phyloP scores from a whole-genome alignment of 163 green algal species.

The Coccomyxa subellipsoidea region DNA sequence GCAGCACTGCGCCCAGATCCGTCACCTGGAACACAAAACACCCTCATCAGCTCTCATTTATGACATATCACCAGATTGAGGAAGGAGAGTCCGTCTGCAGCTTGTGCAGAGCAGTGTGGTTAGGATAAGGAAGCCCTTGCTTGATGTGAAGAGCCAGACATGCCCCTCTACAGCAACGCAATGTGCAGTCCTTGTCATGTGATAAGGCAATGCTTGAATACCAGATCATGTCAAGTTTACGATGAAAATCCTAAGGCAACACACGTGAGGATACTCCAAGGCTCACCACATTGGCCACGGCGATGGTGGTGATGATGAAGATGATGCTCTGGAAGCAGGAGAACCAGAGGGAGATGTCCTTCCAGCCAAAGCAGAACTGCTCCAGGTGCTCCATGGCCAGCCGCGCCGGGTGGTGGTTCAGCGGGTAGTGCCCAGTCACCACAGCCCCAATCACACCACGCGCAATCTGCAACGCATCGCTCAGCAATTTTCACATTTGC shows the following conservation, averaged over 20 bases:
- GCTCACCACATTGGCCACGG: constrained; percentile 36
- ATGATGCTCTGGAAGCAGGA: constrained; percentile 31
- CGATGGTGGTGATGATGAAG: constrained; percentile 42
- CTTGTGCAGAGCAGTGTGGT: too few relatives aligned
- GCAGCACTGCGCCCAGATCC: constrained; percentile 68
- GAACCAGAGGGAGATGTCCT: constrained; percentile 13
- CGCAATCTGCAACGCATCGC: constrained; percentile 54
- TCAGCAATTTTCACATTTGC: too few relatives aligned
- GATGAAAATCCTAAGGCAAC: not conserved
- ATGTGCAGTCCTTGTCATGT: too few relatives aligned
- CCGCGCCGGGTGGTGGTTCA: constrained; percentile 69
- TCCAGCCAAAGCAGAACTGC: constrained; percentile 23
- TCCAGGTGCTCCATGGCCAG: constrained; percentile 52
- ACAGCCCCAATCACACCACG: constrained; percentile 59
- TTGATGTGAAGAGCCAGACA: too few relatives aligned
- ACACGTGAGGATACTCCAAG: not conserved
- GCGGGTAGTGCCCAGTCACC: constrained; percentile 58
- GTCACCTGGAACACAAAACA: constrained; percentile 36
- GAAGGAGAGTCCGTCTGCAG: too few relatives aligned
- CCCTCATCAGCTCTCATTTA: too few relatives aligned
- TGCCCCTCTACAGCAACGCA: too few relatives aligned
- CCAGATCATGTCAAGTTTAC: too few relatives aligned
- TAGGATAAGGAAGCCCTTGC: too few relatives aligned
- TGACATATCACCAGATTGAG: too few relatives aligned
- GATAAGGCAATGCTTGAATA: too few relatives aligned